These are phyloP conservation scores for Rehmannia glutinosa DNA, from an alignment of 257 asterid species.

Conservation along the genomic window DNA sequence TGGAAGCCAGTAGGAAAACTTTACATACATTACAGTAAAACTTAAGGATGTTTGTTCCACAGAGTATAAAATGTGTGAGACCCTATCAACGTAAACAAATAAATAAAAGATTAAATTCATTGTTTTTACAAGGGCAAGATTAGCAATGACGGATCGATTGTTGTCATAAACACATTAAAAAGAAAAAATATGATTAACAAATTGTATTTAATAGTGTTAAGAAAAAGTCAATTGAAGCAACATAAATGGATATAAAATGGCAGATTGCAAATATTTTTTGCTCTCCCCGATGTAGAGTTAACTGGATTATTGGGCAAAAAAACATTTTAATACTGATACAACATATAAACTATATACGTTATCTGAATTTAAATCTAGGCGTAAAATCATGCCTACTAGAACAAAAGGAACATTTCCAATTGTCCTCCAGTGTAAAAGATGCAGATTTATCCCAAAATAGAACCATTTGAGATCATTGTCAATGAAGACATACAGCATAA, in stretches of 20 bases:
- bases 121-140: constrained; percentile 1
- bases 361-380: background rate
- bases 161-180: background rate
- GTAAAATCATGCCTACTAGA: background rate
- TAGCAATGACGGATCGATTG: background rate
- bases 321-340: constrained; percentile 4
- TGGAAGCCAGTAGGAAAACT: constrained; percentile 9
- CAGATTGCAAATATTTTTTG: background rate
- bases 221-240: background rate
- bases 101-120: background rate
- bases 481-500: constrained; percentile 1
- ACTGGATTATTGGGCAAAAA: background rate
- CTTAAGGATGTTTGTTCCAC: background rate
- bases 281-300: constrained; percentile 8
- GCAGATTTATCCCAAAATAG: background rate
- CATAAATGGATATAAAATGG: background rate
- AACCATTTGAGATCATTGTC: background rate
- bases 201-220: background rate
- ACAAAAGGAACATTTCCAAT: background rate
- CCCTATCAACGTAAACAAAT: background rate
- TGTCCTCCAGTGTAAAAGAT: background rate
- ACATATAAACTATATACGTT: background rate
- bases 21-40: background rate
- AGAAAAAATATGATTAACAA: background rate
- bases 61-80: background rate